These are phyloP conservation scores for Trametes gibbosa DNA, from an alignment of 768 basidiomycete genomes.

Conservation along the genomic window DNA sequence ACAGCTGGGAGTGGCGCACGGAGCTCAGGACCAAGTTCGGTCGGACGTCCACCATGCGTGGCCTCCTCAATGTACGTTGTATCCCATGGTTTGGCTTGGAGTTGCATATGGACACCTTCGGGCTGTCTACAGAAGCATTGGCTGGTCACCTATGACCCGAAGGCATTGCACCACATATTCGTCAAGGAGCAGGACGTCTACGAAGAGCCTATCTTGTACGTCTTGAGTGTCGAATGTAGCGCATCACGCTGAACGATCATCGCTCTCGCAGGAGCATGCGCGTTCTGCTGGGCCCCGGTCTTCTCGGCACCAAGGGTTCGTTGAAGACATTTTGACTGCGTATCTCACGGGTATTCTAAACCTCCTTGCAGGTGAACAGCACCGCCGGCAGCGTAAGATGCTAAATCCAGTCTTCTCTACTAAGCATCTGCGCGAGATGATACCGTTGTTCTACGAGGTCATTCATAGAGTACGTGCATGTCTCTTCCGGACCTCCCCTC, in stretches of 20 bases:
- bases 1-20: constrained; percentile 39
- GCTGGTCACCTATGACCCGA: background rate
- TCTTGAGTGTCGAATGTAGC: background rate
- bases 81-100: too few relatives aligned
- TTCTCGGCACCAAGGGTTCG: background rate
- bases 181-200: background rate
- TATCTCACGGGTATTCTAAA: too few relatives aligned
- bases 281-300: background rate
- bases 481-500: too few relatives aligned
- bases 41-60: constrained; percentile 32
- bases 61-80: constrained; percentile 35
- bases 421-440: constrained; percentile 42
- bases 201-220: background rate
- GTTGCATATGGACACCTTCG: too few relatives aligned
- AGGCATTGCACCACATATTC: background rate
- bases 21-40: constrained; percentile 34
- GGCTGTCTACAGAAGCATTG: background rate
- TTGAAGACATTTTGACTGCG: too few relatives aligned
- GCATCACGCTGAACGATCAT: background rate
- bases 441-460: constrained; percentile 44
- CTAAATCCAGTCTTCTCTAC: constrained; percentile 47
- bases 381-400: constrained; percentile 49
- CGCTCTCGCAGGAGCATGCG: background rate
- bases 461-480: constrained; percentile 39
- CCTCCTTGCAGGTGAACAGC: constrained; percentile 28